phyloP scores from a whole-genome alignment of 2,329 filamentous ascomycete genomes.

The Monilinia laxa region DNA sequence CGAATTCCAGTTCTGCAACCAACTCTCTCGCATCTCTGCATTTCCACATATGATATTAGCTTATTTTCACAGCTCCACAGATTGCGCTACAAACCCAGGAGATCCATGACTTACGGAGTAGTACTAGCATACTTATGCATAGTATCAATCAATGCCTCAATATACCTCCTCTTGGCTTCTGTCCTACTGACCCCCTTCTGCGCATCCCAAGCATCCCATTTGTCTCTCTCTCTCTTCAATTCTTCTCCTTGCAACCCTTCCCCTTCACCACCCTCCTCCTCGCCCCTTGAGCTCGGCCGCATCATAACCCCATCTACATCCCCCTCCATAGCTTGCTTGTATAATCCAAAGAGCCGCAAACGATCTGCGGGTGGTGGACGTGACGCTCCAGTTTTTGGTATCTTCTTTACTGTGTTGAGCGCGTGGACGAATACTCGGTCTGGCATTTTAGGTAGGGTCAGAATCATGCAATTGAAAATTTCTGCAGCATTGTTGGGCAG shows the following conservation, averaged over 20 bases:
- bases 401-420: conserved; percentile 97
- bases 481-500: conserved; percentile 10
- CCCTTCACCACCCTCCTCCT: conserved; percentile 50
- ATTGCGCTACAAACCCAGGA: not conserved
- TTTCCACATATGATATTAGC: conserved; percentile 25
- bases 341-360: conserved; percentile 91
- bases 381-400: conserved; percentile 86
- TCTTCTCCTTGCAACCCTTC: conserved; percentile 40
- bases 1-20: conserved; percentile 93
- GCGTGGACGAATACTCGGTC: conserved; percentile 99
- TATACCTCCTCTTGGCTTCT: conserved; percentile 91
- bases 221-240: conserved; percentile 56
- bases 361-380: conserved; percentile 83
- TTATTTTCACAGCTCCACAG: not conserved
- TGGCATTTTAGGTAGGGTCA: conserved; percentile 42
- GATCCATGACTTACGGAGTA: conserved; percentile 59
- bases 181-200: conserved; percentile 82
- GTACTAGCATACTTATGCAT: conserved; percentile 93
- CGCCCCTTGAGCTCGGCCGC: conserved; percentile 65
- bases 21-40: conserved; percentile 76
- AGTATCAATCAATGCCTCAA: conserved; percentile 89
- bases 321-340: conserved; percentile 99
- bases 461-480: not conserved
- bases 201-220: conserved; percentile 95
- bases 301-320: conserved; percentile 95